phyloP scores from a whole-genome alignment of 768 basidiomycete species.

The Coprinopsis cinerea region DNA sequence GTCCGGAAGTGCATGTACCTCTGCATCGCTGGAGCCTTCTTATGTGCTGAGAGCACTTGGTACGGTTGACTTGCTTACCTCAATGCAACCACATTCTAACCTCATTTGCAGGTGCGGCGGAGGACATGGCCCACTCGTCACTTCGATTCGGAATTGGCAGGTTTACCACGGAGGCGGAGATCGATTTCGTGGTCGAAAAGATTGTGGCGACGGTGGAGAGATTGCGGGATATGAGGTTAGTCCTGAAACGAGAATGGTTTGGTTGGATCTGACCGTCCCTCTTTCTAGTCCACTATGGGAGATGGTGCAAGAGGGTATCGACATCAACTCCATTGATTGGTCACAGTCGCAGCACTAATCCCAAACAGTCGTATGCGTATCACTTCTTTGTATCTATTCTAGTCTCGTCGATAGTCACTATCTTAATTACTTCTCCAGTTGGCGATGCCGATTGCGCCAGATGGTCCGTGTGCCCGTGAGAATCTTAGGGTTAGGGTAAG shows the following conservation, averaged over 20 bases:
- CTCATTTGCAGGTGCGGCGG: conserved; percentile 69
- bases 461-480: conserved; percentile 40
- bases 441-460: not conserved
- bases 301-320: conserved; percentile 99
- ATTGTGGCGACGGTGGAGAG: conserved; percentile 83
- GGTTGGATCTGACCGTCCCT: conserved; percentile 10
- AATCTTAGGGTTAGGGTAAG: too few species aligned
- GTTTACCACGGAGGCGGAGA: conserved; percentile 95
- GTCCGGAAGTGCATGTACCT: conserved; percentile 97
- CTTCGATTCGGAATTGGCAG: conserved; percentile 96
- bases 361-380: not conserved
- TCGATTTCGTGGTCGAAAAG: conserved; percentile 88
- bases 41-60: conserved; percentile 96
- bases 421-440: conserved; percentile 10
- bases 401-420: conserved; percentile 11
- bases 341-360: conserved; percentile 79
- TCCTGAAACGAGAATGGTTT: conserved; percentile 5
- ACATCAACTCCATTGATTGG: conserved; percentile 94
- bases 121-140: conserved; percentile 99
- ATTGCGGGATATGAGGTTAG: conserved; percentile 89
- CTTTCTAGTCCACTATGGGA: conserved; percentile 86
- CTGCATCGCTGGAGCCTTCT: conserved; percentile 95
- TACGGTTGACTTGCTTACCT: conserved; percentile 20
- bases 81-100: not conserved
- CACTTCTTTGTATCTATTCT: conserved; percentile 10